Conservation (phyloP, 2,329 filamentous ascomycete genomes). For the Diaporthe caulivora region DNA sequence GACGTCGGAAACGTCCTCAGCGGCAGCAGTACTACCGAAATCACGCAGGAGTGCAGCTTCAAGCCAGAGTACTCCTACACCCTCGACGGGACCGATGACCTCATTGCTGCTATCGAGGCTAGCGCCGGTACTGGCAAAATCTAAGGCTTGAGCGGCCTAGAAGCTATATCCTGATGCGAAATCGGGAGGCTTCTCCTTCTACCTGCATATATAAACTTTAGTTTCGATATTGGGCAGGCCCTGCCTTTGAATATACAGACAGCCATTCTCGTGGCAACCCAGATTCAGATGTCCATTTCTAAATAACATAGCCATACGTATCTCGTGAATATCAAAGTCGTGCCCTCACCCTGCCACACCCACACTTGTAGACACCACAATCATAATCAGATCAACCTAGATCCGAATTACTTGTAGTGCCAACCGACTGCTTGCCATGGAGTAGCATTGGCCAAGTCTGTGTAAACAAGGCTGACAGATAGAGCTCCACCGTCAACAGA, state of each 20-base stretch:
- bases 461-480: neutral
- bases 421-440: neutral
- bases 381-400: neutral
- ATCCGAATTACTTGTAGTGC: neutral
- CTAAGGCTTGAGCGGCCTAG: neutral
- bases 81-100: neutral
- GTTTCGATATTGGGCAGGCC: slow-evolving; percentile 8
- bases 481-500: neutral
- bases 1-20: slow-evolving; percentile 33
- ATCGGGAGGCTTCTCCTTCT: neutral
- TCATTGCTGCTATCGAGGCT: slow-evolving; percentile 12
- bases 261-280: neutral
- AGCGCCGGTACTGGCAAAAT: slow-evolving; percentile 24
- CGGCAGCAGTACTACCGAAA: slow-evolving; percentile 9
- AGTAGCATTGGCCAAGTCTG: neutral
- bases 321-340: too few relatives aligned
- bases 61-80: neutral
- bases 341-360: too few relatives aligned
- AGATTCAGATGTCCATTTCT: accelerated
- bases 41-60: slow-evolving; percentile 21
- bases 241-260: slow-evolving; percentile 10
- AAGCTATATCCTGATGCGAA: neutral
- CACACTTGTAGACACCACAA: too few relatives aligned
- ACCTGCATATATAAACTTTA: slow-evolving; percentile 7
- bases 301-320: too few relatives aligned